Percentiles rank a stretch among this genome's conserved stretches.
These are phyloP conservation scores for Papiliotrema laurentii DNA, from an alignment of 1,284 basidiomycete species.

Conservation along the genomic window DNA sequence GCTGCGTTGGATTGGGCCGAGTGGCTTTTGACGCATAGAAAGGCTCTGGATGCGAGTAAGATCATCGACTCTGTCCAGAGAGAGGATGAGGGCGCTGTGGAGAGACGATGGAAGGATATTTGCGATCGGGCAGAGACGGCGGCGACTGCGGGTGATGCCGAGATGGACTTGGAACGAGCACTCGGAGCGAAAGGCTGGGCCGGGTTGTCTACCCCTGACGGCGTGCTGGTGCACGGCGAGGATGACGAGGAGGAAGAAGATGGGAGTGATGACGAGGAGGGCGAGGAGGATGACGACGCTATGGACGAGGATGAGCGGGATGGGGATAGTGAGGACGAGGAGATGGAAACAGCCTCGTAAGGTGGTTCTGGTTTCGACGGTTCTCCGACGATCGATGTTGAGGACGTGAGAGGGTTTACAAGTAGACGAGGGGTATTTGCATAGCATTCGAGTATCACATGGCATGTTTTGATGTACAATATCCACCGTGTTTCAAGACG, in stretches of 20 bases:
- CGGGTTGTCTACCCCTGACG: not conserved
- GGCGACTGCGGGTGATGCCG: not conserved
- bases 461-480: no score
- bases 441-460: no score
- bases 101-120: slow-evolving; percentile 13
- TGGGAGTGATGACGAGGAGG: slow-evolving; percentile 8
- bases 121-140: slow-evolving; percentile 20
- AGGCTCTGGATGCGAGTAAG: slow-evolving; percentile 21
- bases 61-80: slow-evolving; percentile 25
- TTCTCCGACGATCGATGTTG: not conserved
- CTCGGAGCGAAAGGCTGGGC: slow-evolving; percentile 1
- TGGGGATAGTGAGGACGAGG: slow-evolving; percentile 3
- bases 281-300: slow-evolving; percentile 8
- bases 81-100: slow-evolving; percentile 23
- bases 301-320: slow-evolving; percentile 5
- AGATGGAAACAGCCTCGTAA: slow-evolving; percentile 4
- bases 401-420: no score
- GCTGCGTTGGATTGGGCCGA: slow-evolving; percentile 23
- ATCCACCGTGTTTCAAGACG: not conserved
- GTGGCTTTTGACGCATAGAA: slow-evolving; percentile 20
- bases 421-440: no score
- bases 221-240: not conserved
- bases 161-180: not conserved
- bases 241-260: slow-evolving; percentile 4
- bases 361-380: not conserved